A percentile compares a stretch with the other conserved stretches of the same genome.
Evolutionary conservation across 2,329 filamentous ascomycete species (phyloP).

Genomic region (Parasarocladium wereldwijsianum): DNA sequence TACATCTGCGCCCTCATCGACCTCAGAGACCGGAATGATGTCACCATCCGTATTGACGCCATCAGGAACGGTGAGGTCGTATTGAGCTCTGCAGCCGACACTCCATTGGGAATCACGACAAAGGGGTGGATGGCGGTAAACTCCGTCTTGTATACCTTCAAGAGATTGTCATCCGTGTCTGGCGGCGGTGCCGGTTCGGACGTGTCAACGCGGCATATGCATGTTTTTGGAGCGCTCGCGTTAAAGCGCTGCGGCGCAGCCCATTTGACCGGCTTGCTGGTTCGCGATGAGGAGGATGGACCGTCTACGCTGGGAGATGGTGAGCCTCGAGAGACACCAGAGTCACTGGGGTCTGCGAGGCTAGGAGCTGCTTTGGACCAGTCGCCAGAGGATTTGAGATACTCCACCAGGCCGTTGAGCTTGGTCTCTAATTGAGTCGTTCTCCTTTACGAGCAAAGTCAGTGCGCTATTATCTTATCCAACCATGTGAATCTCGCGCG

Average conservation of each 20-base stretch:
- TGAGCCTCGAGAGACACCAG: not conserved
- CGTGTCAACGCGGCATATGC: slow-evolving; percentile 28
- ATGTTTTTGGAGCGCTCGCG: slow-evolving; percentile 27
- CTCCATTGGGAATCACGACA: slow-evolving; percentile 23
- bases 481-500: not conserved
- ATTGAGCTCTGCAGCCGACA: slow-evolving; percentile 21
- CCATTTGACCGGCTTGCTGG: slow-evolving; percentile 8
- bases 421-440: slow-evolving; percentile 35
- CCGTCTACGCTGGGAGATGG: slow-evolving; percentile 2
- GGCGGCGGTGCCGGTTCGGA: slow-evolving; percentile 23
- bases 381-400: slow-evolving; percentile 28
- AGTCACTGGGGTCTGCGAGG: slow-evolving; percentile 1
- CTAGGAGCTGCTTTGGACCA: slow-evolving; percentile 8
- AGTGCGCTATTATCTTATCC: no score
- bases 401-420: slow-evolving; percentile 31
- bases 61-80: slow-evolving; percentile 31
- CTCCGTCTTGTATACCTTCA: slow-evolving; percentile 27
- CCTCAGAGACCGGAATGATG: slow-evolving; percentile 28
- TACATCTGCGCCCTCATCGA: slow-evolving; percentile 37
- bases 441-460: slow-evolving; percentile 19
- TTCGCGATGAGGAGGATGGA: slow-evolving; percentile 7
- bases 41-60: slow-evolving; percentile 32
- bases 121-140: slow-evolving; percentile 31
- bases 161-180: slow-evolving; percentile 29
- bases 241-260: slow-evolving; percentile 28